Conservation (phyloP, 768 basidiomycete species). For the Leucocoprinus leucothites region DNA sequence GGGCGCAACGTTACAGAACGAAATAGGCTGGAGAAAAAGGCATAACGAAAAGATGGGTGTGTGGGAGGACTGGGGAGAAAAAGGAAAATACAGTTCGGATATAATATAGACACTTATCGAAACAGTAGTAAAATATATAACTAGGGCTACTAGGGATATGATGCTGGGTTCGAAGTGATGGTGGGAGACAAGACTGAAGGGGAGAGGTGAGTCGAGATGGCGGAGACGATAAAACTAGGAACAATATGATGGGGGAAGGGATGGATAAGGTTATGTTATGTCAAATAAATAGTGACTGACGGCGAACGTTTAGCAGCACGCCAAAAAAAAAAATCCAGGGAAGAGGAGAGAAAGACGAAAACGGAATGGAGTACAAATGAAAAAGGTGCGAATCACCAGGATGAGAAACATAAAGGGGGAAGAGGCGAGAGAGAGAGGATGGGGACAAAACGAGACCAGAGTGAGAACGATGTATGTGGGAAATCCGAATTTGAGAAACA, state of each 20-base stretch:
- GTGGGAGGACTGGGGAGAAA: not conserved
- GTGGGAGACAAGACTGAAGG: not conserved
- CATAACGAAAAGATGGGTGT: not conserved
- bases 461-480: not conserved
- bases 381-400: not conserved
- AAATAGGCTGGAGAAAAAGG: not conserved
- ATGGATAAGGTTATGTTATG: slow-evolving; percentile 9
- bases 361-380: not conserved
- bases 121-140: slow-evolving; percentile 10
- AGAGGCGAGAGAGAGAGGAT: not conserved
- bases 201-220: not conserved
- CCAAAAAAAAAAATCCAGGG: slow-evolving; percentile 3
- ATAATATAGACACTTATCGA: slow-evolving; percentile 12
- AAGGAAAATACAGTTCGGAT: slow-evolving; percentile 2
- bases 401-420: not conserved
- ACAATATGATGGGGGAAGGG: not conserved
- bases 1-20: not conserved
- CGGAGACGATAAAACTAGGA: slow-evolving; percentile 4
- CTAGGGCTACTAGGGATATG: slow-evolving; percentile 9
- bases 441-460: not conserved
- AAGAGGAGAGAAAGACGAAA: not conserved
- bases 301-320: not conserved
- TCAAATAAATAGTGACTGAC: slow-evolving; percentile 8
- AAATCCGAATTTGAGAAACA: not conserved
- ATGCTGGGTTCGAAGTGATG: not conserved